Base-by-base conservation (phyloP, 495 filamentous ascomycete genomes). In the Talaromyces liani region DNA sequence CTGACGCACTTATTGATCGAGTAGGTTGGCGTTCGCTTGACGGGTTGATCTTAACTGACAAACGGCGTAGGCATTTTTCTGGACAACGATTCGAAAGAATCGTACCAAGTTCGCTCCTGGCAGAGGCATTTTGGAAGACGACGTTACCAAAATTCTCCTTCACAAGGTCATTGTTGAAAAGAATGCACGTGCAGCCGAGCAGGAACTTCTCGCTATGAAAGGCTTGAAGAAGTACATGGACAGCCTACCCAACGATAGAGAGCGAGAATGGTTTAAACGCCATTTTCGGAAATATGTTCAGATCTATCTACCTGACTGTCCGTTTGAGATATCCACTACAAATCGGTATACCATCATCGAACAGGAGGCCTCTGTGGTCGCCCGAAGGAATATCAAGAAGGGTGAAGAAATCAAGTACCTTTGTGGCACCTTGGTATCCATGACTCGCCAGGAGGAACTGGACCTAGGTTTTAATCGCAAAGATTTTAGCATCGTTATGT, bases 401-500 rank as follows among this genome's bases (percentile, higher is more conserved):
- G 91, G 92, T 39, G 89, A 97, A 67, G 84, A 87, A 53, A 86
- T 99, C 75, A 97, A 94, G 71, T 93, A 95, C 69, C 82, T 99
- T 16, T 85, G 85, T 14, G 94, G 94, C 3, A 93, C 92, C 39
- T 87, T 96, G 65, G 91, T 97, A 29, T 81, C 88, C 24, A 91
- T 99, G 80, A 96, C 91, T 2, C 85, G 87, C 18, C 89, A 93
- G 69, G 93, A 99, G 70, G 93, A 97, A 73, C 83, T 85, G 56
- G 86, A 89, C 61, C 82, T 97, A 63, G 87, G 89, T 51, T 70
- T 86, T 63, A 87, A 85, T 25, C 85, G 91, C 64, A 90, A 90
- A 67, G 94, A 99, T 72, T 99, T 99, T 73, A 96, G 91, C 71
- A 91, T 99, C 58, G 92, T 99, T 54, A 88, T 96, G 72, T 96